Conservation (phyloP, 805 yeast species). For the Brettanomyces custersianus region DNA sequence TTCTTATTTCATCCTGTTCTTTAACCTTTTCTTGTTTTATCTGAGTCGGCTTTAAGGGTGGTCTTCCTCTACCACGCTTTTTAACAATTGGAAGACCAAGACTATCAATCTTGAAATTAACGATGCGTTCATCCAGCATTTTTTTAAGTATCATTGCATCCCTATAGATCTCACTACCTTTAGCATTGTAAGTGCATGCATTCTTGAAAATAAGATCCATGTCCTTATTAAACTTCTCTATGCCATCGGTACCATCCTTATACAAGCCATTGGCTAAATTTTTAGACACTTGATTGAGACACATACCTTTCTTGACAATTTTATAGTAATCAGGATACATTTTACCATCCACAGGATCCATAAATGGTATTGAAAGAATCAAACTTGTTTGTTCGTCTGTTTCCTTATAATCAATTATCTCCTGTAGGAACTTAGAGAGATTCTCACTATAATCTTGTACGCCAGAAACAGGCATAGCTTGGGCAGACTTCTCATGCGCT, state of each 20-base stretch:
- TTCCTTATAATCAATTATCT: conserved; percentile 9
- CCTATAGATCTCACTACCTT: conserved; percentile 58
- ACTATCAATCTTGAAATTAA: conserved; percentile 23
- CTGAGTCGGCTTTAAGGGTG: conserved; percentile 5
- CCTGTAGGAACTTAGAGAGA: conserved; percentile 7
- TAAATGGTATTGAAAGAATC: conserved; percentile 39
- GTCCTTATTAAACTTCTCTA: conserved; percentile 52
- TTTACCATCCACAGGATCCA: conserved; percentile 64
- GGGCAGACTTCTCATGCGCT: not conserved
- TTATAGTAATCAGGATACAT: conserved; percentile 75
- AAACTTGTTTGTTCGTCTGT: conserved; percentile 14
- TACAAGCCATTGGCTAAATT: conserved; percentile 45
- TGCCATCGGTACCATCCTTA: conserved; percentile 35
- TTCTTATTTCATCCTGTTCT: conserved; percentile 7
- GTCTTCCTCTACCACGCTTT: not conserved
- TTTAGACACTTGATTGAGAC: conserved; percentile 50
- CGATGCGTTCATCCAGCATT: conserved; percentile 36
- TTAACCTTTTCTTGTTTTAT: conserved; percentile 4
- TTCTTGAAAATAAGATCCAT: conserved; percentile 62
- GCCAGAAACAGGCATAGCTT: not conserved
- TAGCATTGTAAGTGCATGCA: conserved; percentile 72
- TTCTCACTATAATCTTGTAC: conserved; percentile 8
- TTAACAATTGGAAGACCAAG: not conserved
- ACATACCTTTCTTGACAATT: conserved; percentile 62
- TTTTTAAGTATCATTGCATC: conserved; percentile 59